Base-by-base conservation (phyloP, 2,329 filamentous ascomycete genomes). In the Scytalidium sp. region DNA sequence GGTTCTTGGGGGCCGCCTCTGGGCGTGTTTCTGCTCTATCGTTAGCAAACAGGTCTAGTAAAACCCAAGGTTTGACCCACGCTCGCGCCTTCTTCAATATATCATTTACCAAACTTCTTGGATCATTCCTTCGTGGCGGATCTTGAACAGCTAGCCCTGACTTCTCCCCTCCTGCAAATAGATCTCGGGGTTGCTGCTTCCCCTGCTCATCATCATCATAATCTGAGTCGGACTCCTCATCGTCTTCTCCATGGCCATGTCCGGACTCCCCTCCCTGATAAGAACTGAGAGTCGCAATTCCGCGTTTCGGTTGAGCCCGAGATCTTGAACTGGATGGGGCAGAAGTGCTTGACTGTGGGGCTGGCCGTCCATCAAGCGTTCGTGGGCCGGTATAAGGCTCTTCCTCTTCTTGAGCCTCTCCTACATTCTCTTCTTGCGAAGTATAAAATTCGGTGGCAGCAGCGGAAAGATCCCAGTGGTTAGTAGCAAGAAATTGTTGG, bases 111-210 rank as follows among this genome's bases (percentile, higher is more conserved):
- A 86, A 71, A 56, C 75, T 78, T 60, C 73, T 72, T 1, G 79
- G 71, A 39, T 79, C 77, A 2, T 76, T 70, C 41, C 68, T 67
- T 19, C 56, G 56, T 9, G 52, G 53, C 1, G 84, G 84, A 58
- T 87, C 84, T 61, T 87, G 83, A 20, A 87, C 80, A 19, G 84
- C 84, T 42, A 87, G 67, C 0, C 81, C 84, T 23, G 88, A 93
- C 76, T 94, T 94, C 70, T 93, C 90, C 27, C 90, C 90, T 46
- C 90, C 90, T 19, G 90, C 86, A 67, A 92, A 94, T 55, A 92
- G 73, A 62, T 94, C 88, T 53, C 83, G 73, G 6, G 76, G 75
- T 55, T 83, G 78, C 29, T 80, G 74, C 22, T 84, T 80, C 2
- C 78, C 72, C 2, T 78, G 72, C 1, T 77, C 74, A 20, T 77